Evolutionary conservation across 2,329 filamentous ascomycete species (phyloP), one percentile per base, ranked within the genome.

Genomic region (Saccharata proteae): DNA sequence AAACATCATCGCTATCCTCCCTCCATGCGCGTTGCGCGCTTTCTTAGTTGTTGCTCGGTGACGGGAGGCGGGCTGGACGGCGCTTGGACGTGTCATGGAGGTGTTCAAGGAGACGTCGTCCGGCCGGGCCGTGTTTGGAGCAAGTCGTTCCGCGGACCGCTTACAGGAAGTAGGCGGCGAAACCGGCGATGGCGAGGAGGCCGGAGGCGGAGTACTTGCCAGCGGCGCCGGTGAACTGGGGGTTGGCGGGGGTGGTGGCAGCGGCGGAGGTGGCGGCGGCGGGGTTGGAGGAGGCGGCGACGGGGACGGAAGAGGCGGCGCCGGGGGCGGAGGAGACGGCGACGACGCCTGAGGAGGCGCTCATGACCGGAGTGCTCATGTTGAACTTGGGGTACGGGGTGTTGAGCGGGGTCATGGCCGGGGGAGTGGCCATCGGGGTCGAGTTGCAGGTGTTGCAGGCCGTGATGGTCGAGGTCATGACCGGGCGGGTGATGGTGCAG

Each of bases 141-240:
- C 14, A 9, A 16, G 14, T 4, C n/a, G n/a, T n/a, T n/a, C n/a
- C n/a, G n/a, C n/a, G 21, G 44, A 23, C 31, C 21, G 41, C 42
- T 53, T 54, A 57, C 50, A 57, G 51, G 47, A 55, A 46, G 48
- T 51, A 52, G 40, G 48, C 49, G 31, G 50, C 62, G 41, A 66
- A 55, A 55, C 62, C 67, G 46, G 67, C 57, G 43, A 71, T 52
- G 48, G 62, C 65, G 37, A 64, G 61, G 39, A 72, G 55, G 45
- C 62, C 64, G 34, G 58, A 59, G 26, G 49, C 55, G 35, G 55
- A 55, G 38, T 54, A 57, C 54, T 65, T 61, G 48, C 57, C 55
- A 46, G 64, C 66, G 45, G 62, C 67, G 34, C 65, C 67, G 37
- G 65, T 67, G 62, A 61, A 67, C 11, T 47, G 32, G 16, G 49